Evolutionary conservation across 805 yeast species (phyloP), one percentile per base, ranked within the genome.

Genomic region (Wickerhamomyces xylosicus): DNA sequence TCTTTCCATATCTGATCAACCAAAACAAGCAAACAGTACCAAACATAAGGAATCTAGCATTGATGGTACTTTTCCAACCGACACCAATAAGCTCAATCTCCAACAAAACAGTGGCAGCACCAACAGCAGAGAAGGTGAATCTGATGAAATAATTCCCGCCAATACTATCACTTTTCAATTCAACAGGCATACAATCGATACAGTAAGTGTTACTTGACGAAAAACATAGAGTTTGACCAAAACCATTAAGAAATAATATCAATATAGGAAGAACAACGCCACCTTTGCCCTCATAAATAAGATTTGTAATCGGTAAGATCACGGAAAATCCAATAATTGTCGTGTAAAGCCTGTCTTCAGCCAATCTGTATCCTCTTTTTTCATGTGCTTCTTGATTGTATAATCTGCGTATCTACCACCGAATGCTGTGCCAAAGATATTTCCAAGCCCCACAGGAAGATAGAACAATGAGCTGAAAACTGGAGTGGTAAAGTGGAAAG

Each of bases 121-220:
- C 72, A 14, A 73, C 54, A 1, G 75, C 75, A 17, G 71, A 73
- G 5, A 72, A 69, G 1, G 70, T 42, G 46, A 64, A 72, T 38
- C 81, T 55, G 2, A 67, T 52, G 37, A 70, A 63, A 41, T 74
- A 74, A 46, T 72, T 73, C 11, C 73, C 64, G 0, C 71, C 76
- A 33, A 74, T 67, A 1, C 74, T 78, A 47, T 69, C 79, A 17
- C 78, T 76, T 22, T 64, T 65, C 36, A 74, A 49, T 31, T 68
- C 61, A 21, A 10, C 25, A 1, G 79, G 78, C 63, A 72, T 59
- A 6, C 72, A 65, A 45, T 74, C 81, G 19, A 73, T 71, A 55
- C 78, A 71, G 48, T 74, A 74, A 3, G 78, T 66, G 43, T 74
- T 74, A 29, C 70, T 48, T 11, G 71, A 63, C 1, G 79, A 77